phyloP scores from a whole-genome alignment of 2,329 filamentous ascomycete species.

The Aspergillus sp. region DNA sequence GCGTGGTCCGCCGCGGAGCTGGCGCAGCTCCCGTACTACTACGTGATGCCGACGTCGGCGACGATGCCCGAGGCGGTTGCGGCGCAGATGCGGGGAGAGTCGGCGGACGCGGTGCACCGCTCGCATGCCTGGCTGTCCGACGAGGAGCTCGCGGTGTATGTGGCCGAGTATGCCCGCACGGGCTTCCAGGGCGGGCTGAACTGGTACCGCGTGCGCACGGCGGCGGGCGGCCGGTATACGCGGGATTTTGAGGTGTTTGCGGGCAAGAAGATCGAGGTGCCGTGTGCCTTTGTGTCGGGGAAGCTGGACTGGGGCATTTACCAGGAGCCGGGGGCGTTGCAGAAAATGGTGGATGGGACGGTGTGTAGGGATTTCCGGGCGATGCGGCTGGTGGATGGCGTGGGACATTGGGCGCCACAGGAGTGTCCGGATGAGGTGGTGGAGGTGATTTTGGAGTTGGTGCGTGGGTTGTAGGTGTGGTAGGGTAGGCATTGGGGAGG shows the following conservation, averaged over 20 bases:
- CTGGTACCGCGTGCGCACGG: conserved; percentile 64
- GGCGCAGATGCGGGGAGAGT: conserved; percentile 54
- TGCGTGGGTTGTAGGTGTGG: conserved; percentile 14
- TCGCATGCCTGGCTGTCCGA: conserved; percentile 55
- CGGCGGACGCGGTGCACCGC: conserved; percentile 36
- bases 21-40: conserved; percentile 64
- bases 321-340: conserved; percentile 64
- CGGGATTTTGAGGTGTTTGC: conserved; percentile 60
- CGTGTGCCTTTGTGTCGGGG: conserved; percentile 62
- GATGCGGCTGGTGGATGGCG: conserved; percentile 54
- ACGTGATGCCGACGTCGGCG: conserved; percentile 60
- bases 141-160: conserved; percentile 60
- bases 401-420: conserved; percentile 70
- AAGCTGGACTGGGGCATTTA: conserved; percentile 66
- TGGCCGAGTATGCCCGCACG: conserved; percentile 58
- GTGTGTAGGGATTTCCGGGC: conserved; percentile 56
- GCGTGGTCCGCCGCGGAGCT: conserved; percentile 59
- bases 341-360: conserved; percentile 49
- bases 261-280: conserved; percentile 61
- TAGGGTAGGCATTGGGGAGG: neutral
- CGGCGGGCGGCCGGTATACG: conserved; percentile 41
- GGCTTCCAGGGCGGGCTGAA: conserved; percentile 67
- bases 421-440: conserved; percentile 59
- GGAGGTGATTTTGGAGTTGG: conserved; percentile 47
- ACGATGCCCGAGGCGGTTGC: conserved; percentile 61